Base-by-base conservation (phyloP, 176 grass and related monocot genomes). In the Canna indica region DNA sequence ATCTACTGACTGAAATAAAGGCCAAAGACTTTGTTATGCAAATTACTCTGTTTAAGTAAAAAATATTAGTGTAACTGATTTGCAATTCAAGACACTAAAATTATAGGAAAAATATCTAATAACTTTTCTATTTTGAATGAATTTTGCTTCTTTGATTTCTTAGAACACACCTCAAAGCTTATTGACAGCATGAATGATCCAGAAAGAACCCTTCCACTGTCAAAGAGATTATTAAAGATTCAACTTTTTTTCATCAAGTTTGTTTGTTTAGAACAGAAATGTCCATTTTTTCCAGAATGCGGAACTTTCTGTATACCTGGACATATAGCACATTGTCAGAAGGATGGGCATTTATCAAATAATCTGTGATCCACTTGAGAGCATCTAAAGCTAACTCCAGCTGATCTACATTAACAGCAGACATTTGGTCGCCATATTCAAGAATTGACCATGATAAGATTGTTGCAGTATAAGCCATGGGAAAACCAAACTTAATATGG, bases 361-460 rank as follows among this genome's bases (percentile, higher is more conserved):
- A 96, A 84, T 96, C 91, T 0, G 88, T 79, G 78, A 84, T 86
- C 91, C 91, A 96, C 62, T 87, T 83, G 36, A 96, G 85, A 15
- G 80, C 71, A 82, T 91, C 88, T 0, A 96, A 68, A 27, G 91
- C 83, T 2, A 85, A 78, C 45, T 88, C 88, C 59, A 96, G 60
- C 64, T 91, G 88, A 65, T 96, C 88, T 0, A 44, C 41, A 44
- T 44, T 44, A 44, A 72, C 78, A 0, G 91, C 85, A 2, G 69
- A 79, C 85, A 96, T 96, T 73, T 96, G 91, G 69, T 96, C 91
- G 36, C 91, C 91, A 5, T 91, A 96, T 73, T 96, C 91, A 29
- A 96, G 84, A 61, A 96, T 78, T 10, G 91, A 88, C 91, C 91
- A 96, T 0, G 83, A 62, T 27, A 96, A 78, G 59, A 96, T 81